Evolutionary conservation across 495 filamentous ascomycete species (phyloP).

Genomic region (Usnea hakonensis): DNA sequence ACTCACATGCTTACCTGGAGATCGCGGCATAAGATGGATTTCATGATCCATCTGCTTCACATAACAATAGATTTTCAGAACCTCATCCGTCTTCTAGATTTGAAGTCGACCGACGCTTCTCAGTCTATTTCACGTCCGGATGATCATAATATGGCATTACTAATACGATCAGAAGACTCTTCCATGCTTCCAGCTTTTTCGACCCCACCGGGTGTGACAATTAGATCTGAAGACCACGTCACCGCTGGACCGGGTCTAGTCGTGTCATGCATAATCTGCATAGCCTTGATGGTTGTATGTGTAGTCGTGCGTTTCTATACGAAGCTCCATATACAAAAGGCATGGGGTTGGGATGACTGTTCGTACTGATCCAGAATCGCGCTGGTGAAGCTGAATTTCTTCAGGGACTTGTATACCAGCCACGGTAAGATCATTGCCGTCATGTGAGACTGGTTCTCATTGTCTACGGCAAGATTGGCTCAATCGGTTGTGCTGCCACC

Average conservation of each 20-base stretch:
- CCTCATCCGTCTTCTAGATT: background rate
- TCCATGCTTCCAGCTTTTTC: background rate
- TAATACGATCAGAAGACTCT: background rate
- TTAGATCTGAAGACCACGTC: background rate
- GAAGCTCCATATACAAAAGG: slow-evolving; percentile 13
- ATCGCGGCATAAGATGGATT: background rate
- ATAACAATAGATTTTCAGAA: background rate
- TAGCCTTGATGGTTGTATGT: slow-evolving; percentile 5
- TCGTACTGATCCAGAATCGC: background rate
- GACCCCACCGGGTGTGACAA: background rate
- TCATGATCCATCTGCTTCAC: background rate
- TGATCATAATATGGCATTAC: background rate
- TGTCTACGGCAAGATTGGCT: slow-evolving; percentile 3
- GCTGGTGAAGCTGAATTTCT: background rate
- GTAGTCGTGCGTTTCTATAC: slow-evolving; percentile 16
- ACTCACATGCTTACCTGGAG: background rate
- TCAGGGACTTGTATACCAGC: slow-evolving; percentile 14
- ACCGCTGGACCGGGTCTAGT: background rate
- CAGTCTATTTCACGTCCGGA: background rate
- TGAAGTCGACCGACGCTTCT: background rate
- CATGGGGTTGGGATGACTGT: slow-evolving; percentile 19
- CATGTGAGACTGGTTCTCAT: background rate
- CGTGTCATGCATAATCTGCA: background rate
- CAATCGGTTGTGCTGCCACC: slow-evolving; percentile 16
- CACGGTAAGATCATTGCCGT: slow-evolving; percentile 4